phyloP scores from a whole-genome alignment of 495 filamentous ascomycete species.

The Tuber brumale region DNA sequence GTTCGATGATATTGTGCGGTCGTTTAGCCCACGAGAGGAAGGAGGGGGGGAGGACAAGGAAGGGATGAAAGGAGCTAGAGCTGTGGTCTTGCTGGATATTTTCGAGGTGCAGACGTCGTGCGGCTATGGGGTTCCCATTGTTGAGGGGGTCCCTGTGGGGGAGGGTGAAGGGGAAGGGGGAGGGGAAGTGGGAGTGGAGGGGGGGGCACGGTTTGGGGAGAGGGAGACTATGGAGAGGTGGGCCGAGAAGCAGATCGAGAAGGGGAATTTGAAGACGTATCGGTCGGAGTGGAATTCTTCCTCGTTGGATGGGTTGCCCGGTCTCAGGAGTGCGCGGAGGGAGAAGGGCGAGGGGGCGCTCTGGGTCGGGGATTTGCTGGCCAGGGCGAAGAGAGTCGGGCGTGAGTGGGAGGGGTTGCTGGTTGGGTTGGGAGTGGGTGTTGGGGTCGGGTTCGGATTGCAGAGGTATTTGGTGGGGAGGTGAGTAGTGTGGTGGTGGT shows the following conservation, averaged over 20 bases:
- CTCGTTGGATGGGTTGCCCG: slow-evolving; percentile 54
- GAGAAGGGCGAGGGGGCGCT: slow-evolving; percentile 41
- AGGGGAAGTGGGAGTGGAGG: slow-evolving; percentile 43
- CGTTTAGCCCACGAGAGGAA: slow-evolving; percentile 43
- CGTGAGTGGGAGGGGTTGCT: slow-evolving; percentile 42
- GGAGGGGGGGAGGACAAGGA: slow-evolving; percentile 41
- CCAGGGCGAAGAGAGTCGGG: slow-evolving; percentile 39
- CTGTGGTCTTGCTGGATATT: slow-evolving; percentile 59
- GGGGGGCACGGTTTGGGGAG: slow-evolving; percentile 40
- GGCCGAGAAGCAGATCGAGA: slow-evolving; percentile 44
- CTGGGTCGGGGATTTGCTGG: slow-evolving; percentile 39
- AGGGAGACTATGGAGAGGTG: slow-evolving; percentile 48
- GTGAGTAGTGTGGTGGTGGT: not conserved
- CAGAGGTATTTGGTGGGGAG: slow-evolving; percentile 9
- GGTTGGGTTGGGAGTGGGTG: slow-evolving; percentile 42
- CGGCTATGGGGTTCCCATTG: slow-evolving; percentile 53
- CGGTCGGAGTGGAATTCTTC: slow-evolving; percentile 47
- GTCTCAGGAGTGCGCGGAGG: slow-evolving; percentile 47
- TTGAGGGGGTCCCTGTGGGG: slow-evolving; percentile 30
- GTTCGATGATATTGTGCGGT: slow-evolving; percentile 49
- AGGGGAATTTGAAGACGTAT: slow-evolving; percentile 46
- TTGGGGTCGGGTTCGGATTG: slow-evolving; percentile 33
- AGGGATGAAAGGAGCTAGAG: slow-evolving; percentile 50
- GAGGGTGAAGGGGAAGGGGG: slow-evolving; percentile 30
- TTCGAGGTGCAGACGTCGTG: slow-evolving; percentile 60